A percentile compares a stretch with the other conserved stretches of the same genome.
Conservation (phyloP, 1,139 yeast species). For the Sugiyamaella neomexicana region DNA sequence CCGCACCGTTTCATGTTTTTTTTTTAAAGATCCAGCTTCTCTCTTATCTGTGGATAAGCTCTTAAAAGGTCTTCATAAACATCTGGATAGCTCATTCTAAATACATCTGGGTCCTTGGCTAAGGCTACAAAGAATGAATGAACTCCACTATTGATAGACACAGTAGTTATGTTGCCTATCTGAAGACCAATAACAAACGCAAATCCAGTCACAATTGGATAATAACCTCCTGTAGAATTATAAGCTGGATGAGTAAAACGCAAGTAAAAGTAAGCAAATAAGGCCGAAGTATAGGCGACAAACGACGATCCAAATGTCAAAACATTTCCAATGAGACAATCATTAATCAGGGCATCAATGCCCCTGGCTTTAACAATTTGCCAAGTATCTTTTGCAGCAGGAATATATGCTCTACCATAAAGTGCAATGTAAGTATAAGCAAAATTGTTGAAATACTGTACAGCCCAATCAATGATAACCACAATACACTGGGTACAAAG, state of each 20-base stretch:
- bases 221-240: constrained; percentile 63
- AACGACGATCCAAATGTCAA: constrained; percentile 69
- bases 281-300: constrained; percentile 66
- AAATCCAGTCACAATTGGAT: constrained; percentile 78
- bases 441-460: constrained; percentile 84
- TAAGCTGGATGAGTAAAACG: constrained; percentile 71
- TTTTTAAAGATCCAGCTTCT: constrained; percentile 36
- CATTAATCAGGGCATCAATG: constrained; percentile 82
- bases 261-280: constrained; percentile 70
- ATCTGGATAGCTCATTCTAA: constrained; percentile 73
- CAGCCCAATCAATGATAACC: constrained; percentile 72
- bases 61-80: constrained; percentile 69
- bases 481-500: constrained; percentile 61
- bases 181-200: constrained; percentile 76
- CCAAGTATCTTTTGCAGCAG: constrained; percentile 82
- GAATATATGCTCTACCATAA: constrained; percentile 76
- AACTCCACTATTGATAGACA: constrained; percentile 77
- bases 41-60: constrained; percentile 72
- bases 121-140: constrained; percentile 85
- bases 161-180: constrained; percentile 68
- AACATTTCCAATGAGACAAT: constrained; percentile 76
- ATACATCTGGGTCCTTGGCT: constrained; percentile 85
- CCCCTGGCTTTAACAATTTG: constrained; percentile 76
- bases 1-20: not conserved
- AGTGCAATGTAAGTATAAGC: constrained; percentile 87